Conservation (phyloP, 176 grass and related monocot species). For the Carex pumila region DNA sequence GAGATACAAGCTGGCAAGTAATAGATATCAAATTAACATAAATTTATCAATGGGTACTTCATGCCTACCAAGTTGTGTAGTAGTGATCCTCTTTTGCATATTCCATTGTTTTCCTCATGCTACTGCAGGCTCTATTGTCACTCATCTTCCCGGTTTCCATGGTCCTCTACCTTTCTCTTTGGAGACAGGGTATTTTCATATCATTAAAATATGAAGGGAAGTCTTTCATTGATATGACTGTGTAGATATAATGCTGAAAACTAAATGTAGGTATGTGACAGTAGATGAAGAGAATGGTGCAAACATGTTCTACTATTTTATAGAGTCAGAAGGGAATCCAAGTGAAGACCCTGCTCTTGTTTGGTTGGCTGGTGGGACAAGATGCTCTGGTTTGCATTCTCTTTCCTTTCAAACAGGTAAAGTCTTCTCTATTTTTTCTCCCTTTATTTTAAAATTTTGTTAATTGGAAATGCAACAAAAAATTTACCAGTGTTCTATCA, state of each 20-base stretch:
- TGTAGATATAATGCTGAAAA: not conserved
- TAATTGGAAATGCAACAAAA: not conserved
- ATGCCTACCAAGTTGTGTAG: not conserved
- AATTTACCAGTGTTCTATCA: not conserved
- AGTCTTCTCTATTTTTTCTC: not conserved
- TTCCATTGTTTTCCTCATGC: not conserved
- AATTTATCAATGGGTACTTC: not conserved
- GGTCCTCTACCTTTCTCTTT: conserved; percentile 20
- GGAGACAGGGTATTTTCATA: conserved; percentile 24
- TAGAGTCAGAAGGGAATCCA: conserved; percentile 44
- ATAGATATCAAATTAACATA: no score
- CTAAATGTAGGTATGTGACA: conserved; percentile 29
- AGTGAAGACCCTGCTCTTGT: conserved; percentile 21
- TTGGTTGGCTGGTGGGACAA: conserved; percentile 30
- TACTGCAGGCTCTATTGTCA: not conserved
- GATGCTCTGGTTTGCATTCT: conserved; percentile 20
- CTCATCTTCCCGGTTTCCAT: conserved; percentile 23
- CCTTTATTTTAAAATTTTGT: not conserved
- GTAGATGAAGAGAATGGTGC: conserved; percentile 36
- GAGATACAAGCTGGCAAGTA: no score
- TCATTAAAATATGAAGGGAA: not conserved
- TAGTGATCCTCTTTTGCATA: not conserved
- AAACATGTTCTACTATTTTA: conserved; percentile 69
- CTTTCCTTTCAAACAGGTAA: not conserved
- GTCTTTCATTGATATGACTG: not conserved